Conservation (phyloP, 768 basidiomycete species). For the Sistotremastrum niveocremeum region DNA sequence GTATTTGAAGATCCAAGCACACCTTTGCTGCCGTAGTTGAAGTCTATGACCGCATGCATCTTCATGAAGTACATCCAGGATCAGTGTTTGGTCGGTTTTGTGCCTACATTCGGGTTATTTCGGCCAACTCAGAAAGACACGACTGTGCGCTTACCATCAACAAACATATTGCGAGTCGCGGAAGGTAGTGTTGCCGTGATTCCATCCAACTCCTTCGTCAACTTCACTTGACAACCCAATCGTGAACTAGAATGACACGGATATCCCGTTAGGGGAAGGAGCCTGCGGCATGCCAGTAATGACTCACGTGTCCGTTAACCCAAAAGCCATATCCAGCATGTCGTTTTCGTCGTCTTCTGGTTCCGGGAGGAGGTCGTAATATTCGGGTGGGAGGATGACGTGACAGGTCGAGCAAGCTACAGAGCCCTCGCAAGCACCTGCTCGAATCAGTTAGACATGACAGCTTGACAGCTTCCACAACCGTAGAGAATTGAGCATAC, state of each 20-base stretch:
- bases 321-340: conserved; percentile 97
- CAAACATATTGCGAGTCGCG: conserved; percentile 95
- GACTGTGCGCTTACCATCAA: conserved; percentile 54
- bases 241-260: no score
- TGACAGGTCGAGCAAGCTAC: conserved; percentile 98
- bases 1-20: no score
- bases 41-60: no score
- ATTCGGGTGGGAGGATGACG: conserved; percentile 67
- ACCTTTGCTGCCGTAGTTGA: no score
- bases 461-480: neutral
- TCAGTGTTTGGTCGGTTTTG: no score
- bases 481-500: no score
- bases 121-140: no score
- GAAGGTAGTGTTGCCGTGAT: conserved; percentile 74
- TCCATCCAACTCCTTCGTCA: conserved; percentile 75
- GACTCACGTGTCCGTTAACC: conserved; percentile 78
- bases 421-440: conserved; percentile 94
- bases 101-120: no score
- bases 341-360: conserved; percentile 98
- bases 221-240: conserved; percentile 37
- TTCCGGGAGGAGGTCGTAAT: conserved; percentile 80
- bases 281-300: neutral
- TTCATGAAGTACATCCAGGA: no score
- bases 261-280: neutral
- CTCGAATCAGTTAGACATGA: neutral